Evolutionary conservation across 495 filamentous ascomycete genomes (phyloP), one percentile per base, ranked within the genome.

Genomic region (Penicillium odoratum): DNA sequence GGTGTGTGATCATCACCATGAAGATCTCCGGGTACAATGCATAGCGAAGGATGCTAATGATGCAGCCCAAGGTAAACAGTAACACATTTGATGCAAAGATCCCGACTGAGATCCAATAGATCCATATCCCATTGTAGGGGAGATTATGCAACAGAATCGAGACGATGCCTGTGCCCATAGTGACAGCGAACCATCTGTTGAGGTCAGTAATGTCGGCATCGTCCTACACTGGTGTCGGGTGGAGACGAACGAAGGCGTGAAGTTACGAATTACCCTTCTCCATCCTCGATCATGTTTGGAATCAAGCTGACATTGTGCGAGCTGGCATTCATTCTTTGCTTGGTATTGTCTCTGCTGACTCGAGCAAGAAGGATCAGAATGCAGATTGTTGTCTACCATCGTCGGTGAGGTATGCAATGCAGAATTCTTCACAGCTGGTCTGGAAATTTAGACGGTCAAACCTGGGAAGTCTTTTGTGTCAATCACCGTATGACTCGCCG

Each of bases 121-220:
- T 70, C 78, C 81, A 83, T 29, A 21, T 5, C 13, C 70, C 80
- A 54, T 84, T 80, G 57, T 82, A 85, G 4, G 84, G 82, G 4
- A 87, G 71, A 9, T 75, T 76, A 59, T 85, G 76, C 3, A 87
- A 72, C 8, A 87, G 71, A 30, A 85, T 80, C 5, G 84, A 84
- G 3, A 84, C 81, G 28, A 88, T 84, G 5, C 85, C 86, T 0
- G 85, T 89, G 31, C 85, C 83, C 85, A 89, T 88, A 15, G 68
- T 88, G 36, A 85, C 75, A 8, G 84, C 76, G 58, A 79, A 75
- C 75, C 75, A 78, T 59, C 72, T 78, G 33, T 36, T 11, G 13
- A 25, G 47, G 46, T 58, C 51, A 60, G 53, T 11, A 10, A 18
- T 44, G 46, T 58, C 51, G 59, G 53, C 33, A 36, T 36, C 4